Percentiles rank a stretch among this genome's conserved stretches.
Conservation (phyloP, 768 basidiomycete genomes). For the Leccinum rimulosum region DNA sequence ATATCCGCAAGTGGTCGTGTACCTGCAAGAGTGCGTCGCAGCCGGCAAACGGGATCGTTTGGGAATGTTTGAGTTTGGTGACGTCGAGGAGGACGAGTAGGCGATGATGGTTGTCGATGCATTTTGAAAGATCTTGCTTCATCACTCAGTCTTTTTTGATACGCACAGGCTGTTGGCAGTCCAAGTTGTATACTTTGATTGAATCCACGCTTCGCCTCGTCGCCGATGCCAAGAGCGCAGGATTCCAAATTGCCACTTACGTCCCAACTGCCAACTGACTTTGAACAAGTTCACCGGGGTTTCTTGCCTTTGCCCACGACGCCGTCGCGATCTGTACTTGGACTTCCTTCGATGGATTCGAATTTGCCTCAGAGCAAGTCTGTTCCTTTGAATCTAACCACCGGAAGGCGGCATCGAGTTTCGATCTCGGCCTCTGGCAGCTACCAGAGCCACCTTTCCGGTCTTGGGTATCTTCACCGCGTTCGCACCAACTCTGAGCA, state of each 20-base stretch:
- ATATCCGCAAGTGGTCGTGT: conserved; percentile 67
- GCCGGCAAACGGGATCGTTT: conserved; percentile 71
- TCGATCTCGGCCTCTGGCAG: conserved; percentile 38
- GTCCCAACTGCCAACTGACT: background rate
- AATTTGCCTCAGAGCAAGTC: conserved; percentile 26
- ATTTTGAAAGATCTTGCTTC: conserved; percentile 16
- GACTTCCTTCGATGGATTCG: conserved; percentile 11
- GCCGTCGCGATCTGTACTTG: background rate
- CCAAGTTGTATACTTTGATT: conserved; percentile 2
- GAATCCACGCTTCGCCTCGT: background rate
- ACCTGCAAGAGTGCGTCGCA: conserved; percentile 56
- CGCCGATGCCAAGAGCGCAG: background rate
- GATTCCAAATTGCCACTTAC: conserved; percentile 4
- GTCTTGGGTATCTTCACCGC: conserved; percentile 40
- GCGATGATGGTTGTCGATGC: conserved; percentile 5
- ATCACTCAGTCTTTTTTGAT: conserved; percentile 1
- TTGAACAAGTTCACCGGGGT: background rate
- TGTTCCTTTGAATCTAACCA: conserved; percentile 19
- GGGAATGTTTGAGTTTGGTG: conserved; percentile 92
- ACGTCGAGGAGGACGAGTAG: conserved; percentile 78
- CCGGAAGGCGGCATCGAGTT: conserved; percentile 16
- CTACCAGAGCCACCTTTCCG: conserved; percentile 41
- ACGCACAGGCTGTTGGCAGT: background rate
- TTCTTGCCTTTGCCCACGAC: background rate
- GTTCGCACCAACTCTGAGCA: conserved; percentile 27